Base-by-base conservation (phyloP, 164 flowering plant species). In the Houttuynia cordata region DNA sequence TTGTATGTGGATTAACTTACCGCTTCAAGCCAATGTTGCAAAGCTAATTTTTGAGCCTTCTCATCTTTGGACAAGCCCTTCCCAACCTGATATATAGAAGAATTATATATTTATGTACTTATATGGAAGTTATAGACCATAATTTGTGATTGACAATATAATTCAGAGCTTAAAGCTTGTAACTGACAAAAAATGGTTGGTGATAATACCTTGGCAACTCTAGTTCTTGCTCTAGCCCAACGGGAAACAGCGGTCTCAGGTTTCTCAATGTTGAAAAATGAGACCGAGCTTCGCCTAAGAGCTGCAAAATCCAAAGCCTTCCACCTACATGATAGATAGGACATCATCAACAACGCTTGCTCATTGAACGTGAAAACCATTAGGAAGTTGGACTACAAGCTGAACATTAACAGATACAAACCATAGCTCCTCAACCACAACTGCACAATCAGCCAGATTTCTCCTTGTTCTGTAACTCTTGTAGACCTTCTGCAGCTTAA, bases 21-120 rank as follows among this genome's bases (percentile, higher is more conserved):
- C 50, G 95, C 91, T 77, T 87, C 95, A 68, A 87, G 95, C 95
- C 95, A 87, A 66, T 87, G 88, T 52, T 71, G 75, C 21, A 85
- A 69, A 10, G 88, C 88, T 47, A 87, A 71, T 61, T 82, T 81
- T 60, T 75, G 85, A 65, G 91, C 95, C 64, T 83, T 87, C 66
- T 85, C 87, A 65, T 81, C 82, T 74, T 87, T 87, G 17, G 78
- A 79, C 56, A 87, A 67, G 34, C 94, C 94, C 58, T 87, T 87
- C 8, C 90, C 94, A 52, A 87, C 85, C 94, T 86, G 55, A 51
- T 19, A 55, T 0, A 56, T 22, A 30, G 30, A 50, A 66, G 21
- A 13, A 67, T 8, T 18, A 52, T 17, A 67, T 42, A 68, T 20
- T 53, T 19, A 19, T 30, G 37, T 30, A n/a, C n/a, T n/a, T 30